Evolutionary conservation across 2,329 filamentous ascomycete species (phyloP), one percentile per base, ranked within the genome.

Genomic region (Aspergillus sp.): DNA sequence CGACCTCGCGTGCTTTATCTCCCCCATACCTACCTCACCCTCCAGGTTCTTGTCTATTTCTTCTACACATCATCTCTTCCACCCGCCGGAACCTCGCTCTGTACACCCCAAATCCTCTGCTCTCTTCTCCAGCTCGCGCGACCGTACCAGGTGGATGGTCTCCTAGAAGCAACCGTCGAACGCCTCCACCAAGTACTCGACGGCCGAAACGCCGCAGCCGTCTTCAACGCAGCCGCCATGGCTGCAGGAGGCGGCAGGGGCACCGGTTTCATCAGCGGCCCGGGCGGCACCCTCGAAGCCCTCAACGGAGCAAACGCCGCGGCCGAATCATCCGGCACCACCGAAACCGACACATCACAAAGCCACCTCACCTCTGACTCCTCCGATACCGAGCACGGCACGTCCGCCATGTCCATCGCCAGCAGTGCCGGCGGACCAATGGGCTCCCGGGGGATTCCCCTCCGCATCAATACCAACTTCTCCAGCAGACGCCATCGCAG

Each of bases 171-270:
- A 0, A 88, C 94, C 2, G 88, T 97, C 7, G 90, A 97, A 66
- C 82, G 91, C 6, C 76, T 98, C 0, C 93, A 98, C 59, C 79
- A 87, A 28, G 80, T 94, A 1, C 79, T 98, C 4, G 93, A 98
- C 64, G 93, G 88, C 38, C 81, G 91, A 37, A 98, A 97, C 54
- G 91, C 93, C 0, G 93, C 93, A 0, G 93, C 93, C 5, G 90
- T 98, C 0, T 98, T 98, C 74, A 98, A 98, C 53, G 93, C 93
- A 0, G 93, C 91, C 0, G 93, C 93, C 42, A 97, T 97, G 93
- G 93, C 90, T 0, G 93, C 93, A 1, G 93, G 93, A 8, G 90
- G 93, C 27, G 93, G 93, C 0, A 82, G 90, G 38, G 87, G 88
- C 38, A 88, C 91, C 27, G 83, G 86, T 42, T 88, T 81, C 57